Percentiles rank a stretch among this genome's conserved stretches.
phyloP scores from a whole-genome alignment of 768 basidiomycete species.

The Lentinus tigrinus region DNA sequence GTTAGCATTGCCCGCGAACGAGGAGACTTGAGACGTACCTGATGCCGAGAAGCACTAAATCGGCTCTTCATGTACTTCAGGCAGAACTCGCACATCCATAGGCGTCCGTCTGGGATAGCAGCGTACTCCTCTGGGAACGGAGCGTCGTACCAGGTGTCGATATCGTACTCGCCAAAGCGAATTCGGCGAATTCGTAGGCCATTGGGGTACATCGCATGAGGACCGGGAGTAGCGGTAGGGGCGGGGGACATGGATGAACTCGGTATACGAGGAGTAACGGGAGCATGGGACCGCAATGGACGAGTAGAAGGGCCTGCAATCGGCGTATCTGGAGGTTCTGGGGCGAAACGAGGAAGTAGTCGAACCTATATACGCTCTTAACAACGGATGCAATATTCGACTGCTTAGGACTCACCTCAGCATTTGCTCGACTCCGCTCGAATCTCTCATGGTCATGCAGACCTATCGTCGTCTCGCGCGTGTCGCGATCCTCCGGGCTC shows the following conservation, averaged over 20 bases:
- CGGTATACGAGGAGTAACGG: slow-evolving; percentile 33
- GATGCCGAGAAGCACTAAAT: slow-evolving; percentile 83
- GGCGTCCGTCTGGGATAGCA: slow-evolving; percentile 81
- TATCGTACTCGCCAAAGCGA: slow-evolving; percentile 87
- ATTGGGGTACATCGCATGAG: slow-evolving; percentile 42
- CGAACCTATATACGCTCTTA: slow-evolving; percentile 15
- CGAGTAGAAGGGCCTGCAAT: slow-evolving; percentile 59
- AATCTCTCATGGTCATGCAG: slow-evolving; percentile 66
- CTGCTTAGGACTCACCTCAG: slow-evolving; percentile 57
- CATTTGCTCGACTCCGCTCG: slow-evolving; percentile 65
- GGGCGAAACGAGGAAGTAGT: slow-evolving; percentile 38
- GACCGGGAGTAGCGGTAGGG: slow-evolving; percentile 37
- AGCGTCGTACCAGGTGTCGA: slow-evolving; percentile 98
- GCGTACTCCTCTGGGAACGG: slow-evolving; percentile 98
- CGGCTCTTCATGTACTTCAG: slow-evolving; percentile 96
- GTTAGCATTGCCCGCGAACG: neutral
- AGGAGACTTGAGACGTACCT: slow-evolving; percentile 53
- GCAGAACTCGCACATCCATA: slow-evolving; percentile 99
- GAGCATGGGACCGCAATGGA: slow-evolving; percentile 58
- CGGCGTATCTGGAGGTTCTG: slow-evolving; percentile 36
- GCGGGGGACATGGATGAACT: slow-evolving; percentile 40
- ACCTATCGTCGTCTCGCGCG: slow-evolving; percentile 61
- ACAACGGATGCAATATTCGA: neutral
- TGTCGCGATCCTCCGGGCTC: slow-evolving; percentile 65
- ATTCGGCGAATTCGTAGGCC: slow-evolving; percentile 79